These are phyloP conservation scores for Pseudohalonectria lignicola DNA, from an alignment of 2,329 filamentous ascomycete species.

Conservation along the genomic window DNA sequence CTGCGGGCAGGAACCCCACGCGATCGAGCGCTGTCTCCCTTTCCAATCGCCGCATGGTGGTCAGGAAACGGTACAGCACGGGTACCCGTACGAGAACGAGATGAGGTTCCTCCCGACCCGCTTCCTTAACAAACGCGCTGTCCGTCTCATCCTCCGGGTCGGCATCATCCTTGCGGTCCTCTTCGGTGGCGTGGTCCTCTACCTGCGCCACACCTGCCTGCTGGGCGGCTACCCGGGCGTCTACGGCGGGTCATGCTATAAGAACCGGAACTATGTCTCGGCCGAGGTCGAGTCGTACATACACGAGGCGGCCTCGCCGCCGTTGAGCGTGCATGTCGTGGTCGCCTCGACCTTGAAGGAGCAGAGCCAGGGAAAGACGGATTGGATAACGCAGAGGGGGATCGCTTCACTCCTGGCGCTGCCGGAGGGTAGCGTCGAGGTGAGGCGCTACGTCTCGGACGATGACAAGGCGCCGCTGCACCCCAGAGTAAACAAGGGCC, in stretches of 20 bases:
- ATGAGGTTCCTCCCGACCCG: background rate
- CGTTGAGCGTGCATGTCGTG: conserved; percentile 1
- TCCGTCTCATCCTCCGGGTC: conserved; percentile 1
- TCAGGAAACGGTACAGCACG: too few relatives aligned
- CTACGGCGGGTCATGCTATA: conserved; percentile 3
- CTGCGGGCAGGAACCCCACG: too few relatives aligned
- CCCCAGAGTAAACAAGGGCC: conserved; percentile 45
- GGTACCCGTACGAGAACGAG: too few relatives aligned
- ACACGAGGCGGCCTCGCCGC: background rate
- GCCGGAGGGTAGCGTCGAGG: conserved; percentile 13
- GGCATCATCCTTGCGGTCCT: background rate
- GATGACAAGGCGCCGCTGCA: conserved; percentile 32
- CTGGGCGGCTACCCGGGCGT: conserved; percentile 3
- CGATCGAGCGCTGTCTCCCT: background rate
- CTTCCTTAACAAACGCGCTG: background rate
- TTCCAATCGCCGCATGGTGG: too few relatives aligned
- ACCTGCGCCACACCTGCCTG: conserved; percentile 1
- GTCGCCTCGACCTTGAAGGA: background rate
- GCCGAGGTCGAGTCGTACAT: conserved; percentile 1
- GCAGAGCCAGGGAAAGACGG: background rate
- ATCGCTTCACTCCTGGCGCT: background rate
- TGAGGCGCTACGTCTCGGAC: conserved; percentile 37
- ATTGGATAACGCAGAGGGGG: background rate
- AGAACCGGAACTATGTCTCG: background rate
- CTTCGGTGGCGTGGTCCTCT: background rate